Percentiles rank a stretch among this genome's conserved stretches.
Conservation (phyloP, 169 alveolate genomes). For the Cryptosporidium ubiquitum region DNA sequence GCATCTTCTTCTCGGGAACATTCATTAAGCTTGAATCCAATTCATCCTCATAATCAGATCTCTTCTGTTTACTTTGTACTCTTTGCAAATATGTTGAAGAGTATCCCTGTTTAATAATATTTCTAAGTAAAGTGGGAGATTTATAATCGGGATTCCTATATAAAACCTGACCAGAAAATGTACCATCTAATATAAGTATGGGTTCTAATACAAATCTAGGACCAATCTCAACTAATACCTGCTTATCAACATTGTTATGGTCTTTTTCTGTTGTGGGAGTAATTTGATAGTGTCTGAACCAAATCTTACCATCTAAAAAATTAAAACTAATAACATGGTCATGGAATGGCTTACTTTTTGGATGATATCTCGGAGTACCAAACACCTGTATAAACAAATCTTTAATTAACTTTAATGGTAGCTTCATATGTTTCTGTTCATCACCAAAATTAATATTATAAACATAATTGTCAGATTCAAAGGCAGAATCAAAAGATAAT, state of each 20-base stretch:
- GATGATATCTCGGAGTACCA: conserved; percentile 94
- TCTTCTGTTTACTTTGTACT: conserved; percentile 31
- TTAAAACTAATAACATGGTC: conserved; percentile 93
- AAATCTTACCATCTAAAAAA: conserved; percentile 87
- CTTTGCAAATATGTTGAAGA: conserved; percentile 29
- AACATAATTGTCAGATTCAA: conserved; percentile 73
- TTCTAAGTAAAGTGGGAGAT: conserved; percentile 81
- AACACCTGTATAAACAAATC: conserved; percentile 84
- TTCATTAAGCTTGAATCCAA: conserved; percentile 13
- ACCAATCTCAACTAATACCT: conserved; percentile 88
- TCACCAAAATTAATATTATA: conserved; percentile 20
- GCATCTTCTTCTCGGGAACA: conserved; percentile 46
- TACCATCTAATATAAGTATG: conserved; percentile 88
- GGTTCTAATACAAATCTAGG: conserved; percentile 94
- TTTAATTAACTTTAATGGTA: conserved; percentile 43
- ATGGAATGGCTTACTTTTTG: conserved; percentile 95
- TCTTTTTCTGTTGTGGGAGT: conserved; percentile 81
- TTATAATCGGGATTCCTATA: conserved; percentile 84
- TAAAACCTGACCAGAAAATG: conserved; percentile 86
- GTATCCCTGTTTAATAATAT: conserved; percentile 49
- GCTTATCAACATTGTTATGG: conserved; percentile 84
- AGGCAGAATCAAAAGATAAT: conserved; percentile 90
- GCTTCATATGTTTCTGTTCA: conserved; percentile 36
- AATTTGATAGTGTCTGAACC: conserved; percentile 93
- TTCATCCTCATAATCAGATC: conserved; percentile 38